Evolutionary conservation across 352 stramenopile species (phyloP).

Genomic region (Vaucheria bursata): DNA sequence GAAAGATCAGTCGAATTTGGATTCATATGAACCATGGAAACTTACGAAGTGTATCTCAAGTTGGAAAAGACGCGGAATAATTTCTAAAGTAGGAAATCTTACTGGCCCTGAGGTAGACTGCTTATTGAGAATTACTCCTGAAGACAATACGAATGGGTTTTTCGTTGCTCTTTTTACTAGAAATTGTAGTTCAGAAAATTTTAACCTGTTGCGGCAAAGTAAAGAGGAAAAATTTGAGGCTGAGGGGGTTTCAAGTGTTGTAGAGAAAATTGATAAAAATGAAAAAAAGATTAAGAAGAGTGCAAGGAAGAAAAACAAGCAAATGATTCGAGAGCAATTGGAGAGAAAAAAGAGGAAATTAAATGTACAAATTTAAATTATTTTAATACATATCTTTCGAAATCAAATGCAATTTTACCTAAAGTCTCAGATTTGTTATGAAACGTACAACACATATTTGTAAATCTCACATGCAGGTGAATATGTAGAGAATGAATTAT

Average conservation of each 20-base stretch:
- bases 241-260: too few species aligned
- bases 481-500: too few species aligned
- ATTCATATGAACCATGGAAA: slow-evolving; percentile 61
- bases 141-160: slow-evolving; percentile 82
- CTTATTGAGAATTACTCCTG: slow-evolving; percentile 64
- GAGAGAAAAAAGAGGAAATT: too few species aligned
- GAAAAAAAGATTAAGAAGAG: slow-evolving; percentile 30
- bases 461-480: too few species aligned
- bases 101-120: slow-evolving; percentile 55
- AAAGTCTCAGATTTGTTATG: too few species aligned
- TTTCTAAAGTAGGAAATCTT: slow-evolving; percentile 53
- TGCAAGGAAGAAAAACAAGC: slow-evolving; percentile 14
- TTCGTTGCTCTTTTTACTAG: slow-evolving; percentile 81
- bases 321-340: too few species aligned
- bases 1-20: slow-evolving; percentile 51
- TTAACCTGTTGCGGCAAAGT: background rate
- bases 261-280: slow-evolving; percentile 24
- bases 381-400: too few species aligned
- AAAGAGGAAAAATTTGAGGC: background rate
- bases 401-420: too few species aligned
- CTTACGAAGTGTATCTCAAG: slow-evolving; percentile 64
- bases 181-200: background rate
- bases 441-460: too few species aligned
- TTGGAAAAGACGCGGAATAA: slow-evolving; percentile 66
- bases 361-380: too few species aligned